These are phyloP conservation scores for Triticum monococcum DNA, from an alignment of 176 grass and related monocot species.

Conservation along the genomic window DNA sequence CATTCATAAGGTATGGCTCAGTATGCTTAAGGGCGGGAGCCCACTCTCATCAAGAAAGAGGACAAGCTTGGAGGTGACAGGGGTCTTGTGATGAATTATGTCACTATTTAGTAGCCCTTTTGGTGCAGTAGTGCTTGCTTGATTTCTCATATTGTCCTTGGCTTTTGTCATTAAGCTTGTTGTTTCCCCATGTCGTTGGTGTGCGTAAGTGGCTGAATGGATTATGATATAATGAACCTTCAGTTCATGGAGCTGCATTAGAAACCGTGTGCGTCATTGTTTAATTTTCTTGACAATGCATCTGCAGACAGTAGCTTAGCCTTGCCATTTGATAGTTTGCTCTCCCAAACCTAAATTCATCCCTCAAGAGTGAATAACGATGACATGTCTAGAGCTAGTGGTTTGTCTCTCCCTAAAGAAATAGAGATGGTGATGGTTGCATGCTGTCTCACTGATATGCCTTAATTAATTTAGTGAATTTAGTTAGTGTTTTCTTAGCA, in stretches of 20 bases:
- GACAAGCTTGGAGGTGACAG: not conserved
- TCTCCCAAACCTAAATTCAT: too few relatives aligned
- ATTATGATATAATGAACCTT: too few relatives aligned
- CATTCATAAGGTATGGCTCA: not conserved
- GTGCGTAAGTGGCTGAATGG: too few relatives aligned
- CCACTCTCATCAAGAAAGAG: not conserved
- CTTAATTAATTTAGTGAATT: not conserved
- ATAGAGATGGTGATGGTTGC: not conserved
- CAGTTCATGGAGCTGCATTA: too few relatives aligned
- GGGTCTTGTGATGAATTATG: not conserved
- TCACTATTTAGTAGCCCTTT: not conserved
- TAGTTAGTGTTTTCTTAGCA: not conserved
- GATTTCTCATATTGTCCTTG: too few relatives aligned
- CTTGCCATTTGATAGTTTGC: too few relatives aligned
- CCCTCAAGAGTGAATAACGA: not conserved
- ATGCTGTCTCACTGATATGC: not conserved
- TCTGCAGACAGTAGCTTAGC: too few relatives aligned
- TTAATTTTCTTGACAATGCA: too few relatives aligned
- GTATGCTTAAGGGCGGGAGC: not conserved
- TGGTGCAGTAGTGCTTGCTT: too few relatives aligned
- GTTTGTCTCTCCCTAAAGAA: not conserved
- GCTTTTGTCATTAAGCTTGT: too few relatives aligned
- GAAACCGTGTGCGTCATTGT: too few relatives aligned
- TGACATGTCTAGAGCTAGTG: not conserved
- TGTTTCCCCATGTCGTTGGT: too few relatives aligned